These are phyloP conservation scores for Globisporangium perplexum DNA, from an alignment of 352 stramenopile genomes.

Conservation along the genomic window DNA sequence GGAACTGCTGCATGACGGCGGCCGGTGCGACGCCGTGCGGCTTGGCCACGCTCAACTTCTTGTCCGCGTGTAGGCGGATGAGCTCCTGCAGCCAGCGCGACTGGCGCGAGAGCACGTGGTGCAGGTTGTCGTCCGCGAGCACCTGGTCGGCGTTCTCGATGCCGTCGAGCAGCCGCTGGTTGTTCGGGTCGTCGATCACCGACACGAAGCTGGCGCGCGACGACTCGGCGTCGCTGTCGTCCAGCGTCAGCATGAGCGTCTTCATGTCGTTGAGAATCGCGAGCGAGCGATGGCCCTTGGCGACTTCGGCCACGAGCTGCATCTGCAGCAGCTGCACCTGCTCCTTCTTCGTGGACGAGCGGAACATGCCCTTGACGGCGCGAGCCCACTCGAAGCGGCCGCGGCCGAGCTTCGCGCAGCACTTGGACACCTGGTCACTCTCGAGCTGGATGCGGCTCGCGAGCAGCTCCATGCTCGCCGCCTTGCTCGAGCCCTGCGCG, in stretches of 20 bases:
- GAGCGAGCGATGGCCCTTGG: slow-evolving; percentile 55
- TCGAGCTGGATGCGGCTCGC: slow-evolving; percentile 50
- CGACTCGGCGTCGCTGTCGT: slow-evolving; percentile 14
- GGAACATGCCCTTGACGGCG: slow-evolving; percentile 35
- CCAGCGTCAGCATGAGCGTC: slow-evolving; percentile 28
- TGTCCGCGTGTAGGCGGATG: slow-evolving; percentile 41
- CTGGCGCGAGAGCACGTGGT: slow-evolving; percentile 56
- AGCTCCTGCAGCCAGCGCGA: slow-evolving; percentile 47
- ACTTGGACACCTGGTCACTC: slow-evolving; percentile 31
- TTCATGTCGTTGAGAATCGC: slow-evolving; percentile 34
- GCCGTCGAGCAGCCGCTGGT: slow-evolving; percentile 43
- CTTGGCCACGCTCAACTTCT: slow-evolving; percentile 16
- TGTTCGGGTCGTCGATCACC: slow-evolving; percentile 14
- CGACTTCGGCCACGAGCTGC: slow-evolving; percentile 63
- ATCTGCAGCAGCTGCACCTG: slow-evolving; percentile 61
- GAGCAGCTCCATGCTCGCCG: slow-evolving; percentile 26
- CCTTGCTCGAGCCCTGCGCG: slow-evolving; percentile 21
- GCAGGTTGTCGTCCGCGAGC: slow-evolving; percentile 54
- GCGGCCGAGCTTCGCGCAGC: slow-evolving; percentile 29
- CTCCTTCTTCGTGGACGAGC: slow-evolving; percentile 36
- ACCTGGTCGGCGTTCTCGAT: slow-evolving; percentile 40
- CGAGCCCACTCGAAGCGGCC: slow-evolving; percentile 36
- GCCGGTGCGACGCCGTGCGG: slow-evolving; percentile 10
- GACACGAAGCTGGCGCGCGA: slow-evolving; percentile 25
- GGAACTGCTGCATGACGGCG: slow-evolving; percentile 27